These are phyloP conservation scores for Arxiozyma telluris DNA, from an alignment of 1,139 yeast species.

Conservation along the genomic window DNA sequence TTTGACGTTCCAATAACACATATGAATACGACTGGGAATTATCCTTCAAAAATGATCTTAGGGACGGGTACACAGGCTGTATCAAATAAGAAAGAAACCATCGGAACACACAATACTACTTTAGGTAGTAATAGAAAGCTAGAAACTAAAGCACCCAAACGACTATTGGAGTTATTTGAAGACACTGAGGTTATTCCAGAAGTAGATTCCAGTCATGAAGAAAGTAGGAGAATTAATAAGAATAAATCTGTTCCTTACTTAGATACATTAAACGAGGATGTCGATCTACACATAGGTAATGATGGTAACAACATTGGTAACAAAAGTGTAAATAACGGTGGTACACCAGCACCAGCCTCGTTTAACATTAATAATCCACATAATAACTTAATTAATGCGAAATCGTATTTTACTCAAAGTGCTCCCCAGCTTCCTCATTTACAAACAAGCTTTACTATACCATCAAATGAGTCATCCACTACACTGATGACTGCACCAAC, in stretches of 20 bases:
- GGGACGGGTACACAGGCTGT: constrained; percentile 22
- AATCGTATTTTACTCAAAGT: constrained; percentile 22
- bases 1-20: constrained; percentile 20
- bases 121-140: constrained; percentile 13
- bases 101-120: constrained; percentile 17
- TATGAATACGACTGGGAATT: constrained; percentile 20
- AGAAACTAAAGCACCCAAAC: constrained; percentile 57
- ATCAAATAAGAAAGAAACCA: constrained; percentile 15
- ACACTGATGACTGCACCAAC: constrained; percentile 32
- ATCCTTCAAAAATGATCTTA: constrained; percentile 16
- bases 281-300: background rate
- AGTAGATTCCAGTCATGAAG: constrained; percentile 14
- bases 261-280: constrained; percentile 5
- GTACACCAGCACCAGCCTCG: constrained; percentile 3
- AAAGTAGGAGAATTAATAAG: constrained; percentile 16
- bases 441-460: constrained; percentile 24
- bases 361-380: constrained; percentile 8
- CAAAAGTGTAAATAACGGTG: background rate
- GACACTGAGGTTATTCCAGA: constrained; percentile 29
- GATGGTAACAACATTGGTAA: background rate
- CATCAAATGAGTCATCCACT: constrained; percentile 17
- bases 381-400: constrained; percentile 9
- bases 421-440: constrained; percentile 25
- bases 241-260: constrained; percentile 13
- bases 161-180: constrained; percentile 64